Base-by-base conservation (phyloP, 768 basidiomycete genomes). In the Pulveroboletus sp. region DNA sequence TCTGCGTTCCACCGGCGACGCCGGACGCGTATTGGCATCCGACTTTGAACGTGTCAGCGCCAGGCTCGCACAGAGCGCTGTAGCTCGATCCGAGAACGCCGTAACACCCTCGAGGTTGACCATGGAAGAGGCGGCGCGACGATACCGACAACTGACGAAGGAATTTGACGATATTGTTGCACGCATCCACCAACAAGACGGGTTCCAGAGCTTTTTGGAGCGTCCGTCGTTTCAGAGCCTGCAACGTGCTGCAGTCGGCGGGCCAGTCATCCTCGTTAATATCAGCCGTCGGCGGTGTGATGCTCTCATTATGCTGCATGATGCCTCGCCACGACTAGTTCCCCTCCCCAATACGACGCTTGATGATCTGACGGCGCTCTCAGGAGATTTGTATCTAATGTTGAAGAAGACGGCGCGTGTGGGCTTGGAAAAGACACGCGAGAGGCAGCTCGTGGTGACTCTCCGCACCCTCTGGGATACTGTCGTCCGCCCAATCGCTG, bases 261-360 rank as follows among this genome's bases (percentile, higher is more conserved):
- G 70, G 3, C 69, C 70, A 6, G 61, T 71, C n/a, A 65, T 73
- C 17, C 47, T 76, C 14, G 56, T 75, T 39, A 75, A 74, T 33
- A 50, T 64, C 21, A 54, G 60, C 48, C 21, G 27, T 10, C 47
- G 23, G 31, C 59, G 69, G n/a, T 75, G 71, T 32, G 71, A 76
- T 48, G 73, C 71, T 0, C 23, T 76, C 23, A 66, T 73, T 12
- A 56, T 74, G 20, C 35, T 59, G n/a, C 35, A 56, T 11, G 49
- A 55, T 10, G 49, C 48, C 9, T 29, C 54, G 2, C 64, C 62
- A 0, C 56, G 49, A 32, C 53, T 53, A 19, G 50, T 65, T 6
- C 55, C 59, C 9, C 62, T 64, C 27, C 27, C 27, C 29, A 14
- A 46, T 23, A 44, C 54, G 11, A 51, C 57, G 1, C 49, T 56